Percentiles rank a stretch among this genome's conserved stretches.
These are phyloP conservation scores for Rhynchospora breviuscula DNA, from an alignment of 176 grass and related monocot species.

Conservation along the genomic window DNA sequence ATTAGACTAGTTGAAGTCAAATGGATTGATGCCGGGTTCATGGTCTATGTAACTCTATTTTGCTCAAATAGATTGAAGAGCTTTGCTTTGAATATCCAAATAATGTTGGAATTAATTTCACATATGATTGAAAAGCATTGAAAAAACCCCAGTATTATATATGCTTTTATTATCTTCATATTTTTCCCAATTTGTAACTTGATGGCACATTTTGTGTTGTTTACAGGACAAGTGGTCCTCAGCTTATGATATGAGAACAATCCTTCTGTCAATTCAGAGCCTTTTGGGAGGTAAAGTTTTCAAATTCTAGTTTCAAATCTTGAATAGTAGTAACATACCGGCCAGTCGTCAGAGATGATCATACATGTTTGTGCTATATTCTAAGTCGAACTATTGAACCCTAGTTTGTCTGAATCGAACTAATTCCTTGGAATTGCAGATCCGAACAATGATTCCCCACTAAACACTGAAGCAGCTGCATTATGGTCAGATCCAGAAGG, in stretches of 20 bases:
- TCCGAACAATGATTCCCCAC: conserved; percentile 91
- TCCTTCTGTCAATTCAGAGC: conserved; percentile 92
- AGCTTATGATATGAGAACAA: conserved; percentile 95
- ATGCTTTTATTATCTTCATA: background rate
- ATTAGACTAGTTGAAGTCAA: background rate
- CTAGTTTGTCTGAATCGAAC: background rate
- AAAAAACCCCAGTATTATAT: background rate
- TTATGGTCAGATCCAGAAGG: conserved; percentile 89
- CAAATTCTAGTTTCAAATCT: background rate
- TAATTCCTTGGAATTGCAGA: conserved; percentile 32
- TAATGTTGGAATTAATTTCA: background rate
- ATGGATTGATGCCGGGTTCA: background rate
- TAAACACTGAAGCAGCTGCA: conserved; percentile 76
- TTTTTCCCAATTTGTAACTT: background rate
- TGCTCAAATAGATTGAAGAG: too few species aligned
- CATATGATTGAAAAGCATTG: background rate
- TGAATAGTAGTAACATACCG: background rate
- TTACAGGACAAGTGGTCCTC: conserved; percentile 94
- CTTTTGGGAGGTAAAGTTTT: conserved; percentile 63
- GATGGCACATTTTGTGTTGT: background rate
- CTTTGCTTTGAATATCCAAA: background rate
- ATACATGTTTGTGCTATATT: background rate
- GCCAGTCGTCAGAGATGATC: background rate
- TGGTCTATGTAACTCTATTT: too few species aligned
- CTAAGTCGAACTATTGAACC: background rate